Percentiles rank a stretch among this genome's conserved stretches.
phyloP scores from a whole-genome alignment of 257 asterid species.

The Scutellaria galericulata region DNA sequence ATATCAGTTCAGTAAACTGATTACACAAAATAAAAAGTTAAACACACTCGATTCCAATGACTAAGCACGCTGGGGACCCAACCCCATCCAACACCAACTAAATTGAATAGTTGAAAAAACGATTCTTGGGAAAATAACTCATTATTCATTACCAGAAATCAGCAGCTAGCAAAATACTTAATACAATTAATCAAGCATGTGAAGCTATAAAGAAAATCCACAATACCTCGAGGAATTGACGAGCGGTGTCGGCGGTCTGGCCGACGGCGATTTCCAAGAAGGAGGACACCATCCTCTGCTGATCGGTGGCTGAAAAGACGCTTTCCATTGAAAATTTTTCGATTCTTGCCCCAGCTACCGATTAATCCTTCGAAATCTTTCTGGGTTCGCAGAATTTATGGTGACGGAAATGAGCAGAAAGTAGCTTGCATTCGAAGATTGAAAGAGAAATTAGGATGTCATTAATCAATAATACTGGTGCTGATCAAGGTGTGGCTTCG shows the following conservation, averaged over 20 bases:
- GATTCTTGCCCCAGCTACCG: not conserved
- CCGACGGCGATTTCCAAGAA: slow-evolving; percentile 93
- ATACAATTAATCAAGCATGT: not conserved
- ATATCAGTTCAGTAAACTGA: not conserved
- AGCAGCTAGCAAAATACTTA: slow-evolving; percentile 2
- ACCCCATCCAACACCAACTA: not conserved
- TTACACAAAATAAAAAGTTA: slow-evolving; percentile 1
- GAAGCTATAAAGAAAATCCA: not conserved
- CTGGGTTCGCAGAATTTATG: not conserved
- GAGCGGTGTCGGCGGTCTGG: slow-evolving; percentile 80
- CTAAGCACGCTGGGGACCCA: not conserved
- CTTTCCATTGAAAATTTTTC: slow-evolving; percentile 55
- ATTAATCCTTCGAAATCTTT: not conserved
- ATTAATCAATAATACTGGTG: too few relatives aligned
- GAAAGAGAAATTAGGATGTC: not conserved
- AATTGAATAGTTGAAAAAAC: not conserved
- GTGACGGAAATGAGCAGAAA: not conserved
- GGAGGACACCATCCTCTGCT: slow-evolving; percentile 68
- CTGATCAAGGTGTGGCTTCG: too few relatives aligned
- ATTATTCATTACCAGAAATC: not conserved
- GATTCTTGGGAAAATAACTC: not conserved
- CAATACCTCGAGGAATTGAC: slow-evolving; percentile 83
- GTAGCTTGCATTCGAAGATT: slow-evolving; percentile 12
- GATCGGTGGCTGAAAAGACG: slow-evolving; percentile 52
- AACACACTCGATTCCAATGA: slow-evolving; percentile 10